These are phyloP conservation scores for Aegilops speltoides DNA, from an alignment of 176 grass and related monocot genomes.

Conservation along the genomic window DNA sequence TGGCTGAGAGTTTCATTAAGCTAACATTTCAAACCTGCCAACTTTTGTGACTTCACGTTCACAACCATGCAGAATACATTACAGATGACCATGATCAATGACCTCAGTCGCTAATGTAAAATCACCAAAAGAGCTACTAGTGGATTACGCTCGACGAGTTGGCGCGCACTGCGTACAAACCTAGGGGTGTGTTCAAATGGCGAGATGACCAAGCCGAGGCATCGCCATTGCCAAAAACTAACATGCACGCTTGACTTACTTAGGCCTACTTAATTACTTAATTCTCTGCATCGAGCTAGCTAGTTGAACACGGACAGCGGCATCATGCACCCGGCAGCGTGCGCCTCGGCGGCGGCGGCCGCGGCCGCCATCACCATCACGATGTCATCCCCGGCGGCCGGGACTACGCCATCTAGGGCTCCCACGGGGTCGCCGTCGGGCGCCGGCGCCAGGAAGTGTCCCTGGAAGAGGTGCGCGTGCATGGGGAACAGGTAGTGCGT, in stretches of 20 bases:
- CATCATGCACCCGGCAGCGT: conserved; percentile 44
- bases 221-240: conserved; percentile 5
- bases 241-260: background rate
- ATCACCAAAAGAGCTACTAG: background rate
- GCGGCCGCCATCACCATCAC: conserved; percentile 36
- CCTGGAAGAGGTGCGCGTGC: conserved; percentile 45
- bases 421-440: background rate
- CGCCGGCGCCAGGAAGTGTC: conserved; percentile 27
- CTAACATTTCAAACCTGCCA: background rate
- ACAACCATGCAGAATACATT: background rate
- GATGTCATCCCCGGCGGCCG: conserved; percentile 25
- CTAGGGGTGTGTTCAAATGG: background rate
- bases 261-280: background rate
- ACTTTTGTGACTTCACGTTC: background rate
- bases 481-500: conserved; percentile 39
- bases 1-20: background rate
- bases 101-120: background rate
- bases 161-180: background rate
- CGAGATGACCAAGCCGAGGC: background rate
- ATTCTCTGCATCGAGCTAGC: background rate
- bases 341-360: conserved; percentile 27
- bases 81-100: background rate
- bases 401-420: background rate
- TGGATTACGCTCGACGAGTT: no score
- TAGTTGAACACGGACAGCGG: conserved; percentile 52